Base-by-base conservation (phyloP, 2,329 filamentous ascomycete species). In the Calonectria honghensis region DNA sequence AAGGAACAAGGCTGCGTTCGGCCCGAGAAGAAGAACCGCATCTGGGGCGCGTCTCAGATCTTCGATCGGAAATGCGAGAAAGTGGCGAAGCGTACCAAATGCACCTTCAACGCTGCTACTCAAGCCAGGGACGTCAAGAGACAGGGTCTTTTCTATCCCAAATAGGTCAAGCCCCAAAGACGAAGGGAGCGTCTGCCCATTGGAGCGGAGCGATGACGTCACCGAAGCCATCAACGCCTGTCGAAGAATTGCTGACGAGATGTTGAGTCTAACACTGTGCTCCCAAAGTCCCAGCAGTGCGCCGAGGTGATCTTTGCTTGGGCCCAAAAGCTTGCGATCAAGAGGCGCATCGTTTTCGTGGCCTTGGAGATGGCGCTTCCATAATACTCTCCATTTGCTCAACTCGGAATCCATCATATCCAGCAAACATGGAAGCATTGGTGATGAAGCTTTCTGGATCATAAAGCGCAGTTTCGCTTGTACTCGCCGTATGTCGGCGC, bases 41-140 rank as follows among this genome's bases (percentile, higher is more conserved):
- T 78, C 76, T 18, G 76, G 76, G 35, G 39, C 65, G 31, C 72
- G 70, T 45, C 75, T 63, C 18, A 78, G 41, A 39, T 79, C 75
- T 24, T 75, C 52, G 16, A 31, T 11, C 1, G 75, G 71, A 10
- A 78, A 76, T 31, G 59, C 61, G 2, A 75, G 64, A 3, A 78
- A 57, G 48, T 73, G 24, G 9, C 68, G 63, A 20, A 78, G 74
- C 6, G 73, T 75, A 27, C 66, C 73, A 63, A 73, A 67, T 2
- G 37, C 65, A 1, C 70, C 70, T 48, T 73, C 65, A 2, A 75
- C 66, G 6, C 73, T 75, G 39, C 66, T 73, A 13, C 41, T 67
- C 1, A 73, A 37, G 1, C 73, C 73, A 13, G 70, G 52, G 13
- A 70, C 27, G 11, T 75, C 73, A 10, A 70, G 66, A 48, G 70